Evolutionary conservation across 371 early-diverging fungal species (phyloP).

Genomic region (Rhizopus sp.): DNA sequence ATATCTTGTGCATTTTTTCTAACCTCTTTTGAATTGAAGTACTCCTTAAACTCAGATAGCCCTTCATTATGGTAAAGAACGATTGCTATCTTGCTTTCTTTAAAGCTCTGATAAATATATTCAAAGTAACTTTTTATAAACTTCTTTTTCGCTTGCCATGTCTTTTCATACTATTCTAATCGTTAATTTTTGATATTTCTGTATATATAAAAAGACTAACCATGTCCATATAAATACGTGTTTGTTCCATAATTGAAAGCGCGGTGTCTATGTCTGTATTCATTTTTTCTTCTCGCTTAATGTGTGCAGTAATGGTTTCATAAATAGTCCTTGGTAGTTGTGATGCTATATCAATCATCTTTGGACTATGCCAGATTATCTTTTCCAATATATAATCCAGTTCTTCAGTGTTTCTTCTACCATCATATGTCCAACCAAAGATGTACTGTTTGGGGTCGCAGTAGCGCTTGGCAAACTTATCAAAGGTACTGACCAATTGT

Average conservation of each 20-base stretch:
- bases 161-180: slow-evolving; percentile 9
- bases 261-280: not conserved
- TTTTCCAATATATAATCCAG: slow-evolving; percentile 52
- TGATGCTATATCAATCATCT: slow-evolving; percentile 53
- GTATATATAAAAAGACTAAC: not conserved
- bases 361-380: slow-evolving; percentile 61
- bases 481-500: slow-evolving; percentile 36
- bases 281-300: slow-evolving; percentile 4
- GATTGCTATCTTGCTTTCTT: slow-evolving; percentile 56
- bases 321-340: slow-evolving; percentile 52
- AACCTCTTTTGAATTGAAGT: slow-evolving; percentile 27
- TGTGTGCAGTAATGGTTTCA: slow-evolving; percentile 36
- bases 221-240: not conserved
- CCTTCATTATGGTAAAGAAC: slow-evolving; percentile 63
- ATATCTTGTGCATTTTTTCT: not conserved
- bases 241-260: slow-evolving; percentile 1
- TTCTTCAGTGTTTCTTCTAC: slow-evolving; percentile 43
- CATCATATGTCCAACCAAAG: slow-evolving; percentile 32
- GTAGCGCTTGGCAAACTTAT: slow-evolving; percentile 59
- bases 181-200: not conserved
- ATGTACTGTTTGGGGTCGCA: slow-evolving; percentile 43
- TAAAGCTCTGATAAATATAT: slow-evolving; percentile 36
- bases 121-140: slow-evolving; percentile 52
- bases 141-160: slow-evolving; percentile 40
- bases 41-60: slow-evolving; percentile 39